Evolutionary conservation across 371 early-diverging fungal genomes (phyloP), one percentile per base, ranked within the genome.

Genomic region (Choanephora cucurbitarum): DNA sequence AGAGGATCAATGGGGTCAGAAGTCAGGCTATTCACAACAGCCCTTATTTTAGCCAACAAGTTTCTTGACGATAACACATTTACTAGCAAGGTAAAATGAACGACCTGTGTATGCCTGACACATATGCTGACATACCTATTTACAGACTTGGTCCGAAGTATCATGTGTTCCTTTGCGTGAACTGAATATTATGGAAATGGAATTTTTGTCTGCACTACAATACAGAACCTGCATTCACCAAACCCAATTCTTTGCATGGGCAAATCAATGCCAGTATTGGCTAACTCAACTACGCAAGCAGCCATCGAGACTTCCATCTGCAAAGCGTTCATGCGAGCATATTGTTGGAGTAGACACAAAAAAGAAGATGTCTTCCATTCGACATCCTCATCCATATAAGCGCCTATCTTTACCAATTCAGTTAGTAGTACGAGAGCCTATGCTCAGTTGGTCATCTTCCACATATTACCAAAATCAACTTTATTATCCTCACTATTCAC

Each of bases 181-280:
- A 62, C 67, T 89, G 34, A 81, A 83, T 49, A 79, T 80, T 8
- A 88, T 90, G 87, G 89, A 89, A 71, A 72, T 78, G 41, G 86
- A 89, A 66, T 88, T 86, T 56, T 57, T 86, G 45, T 55, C 72
- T 28, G 81, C 84, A 9, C 64, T 87, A n/a, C 73, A 82, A 23
- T 81, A 83, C 32, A 48, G 46, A 46, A 67, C 62, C 13, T 64
- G 64, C 52, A 49, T 70, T 37, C 64, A 57, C 32, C 60, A 58
- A 8, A n/a, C 33, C 9, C 71, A 66, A 37, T 70, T 70, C 48
- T 67, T 52, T 58, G 51, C 67, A 10, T 70, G 71, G 71, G 49
- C 56, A 24, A 43, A 41, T 5, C 71, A 70, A 50, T 70, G 71
- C 31, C 64, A 70, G 40, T 55, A 70, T 23, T 70, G 71, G 71